phyloP scores from a whole-genome alignment of 2,329 filamentous ascomycete genomes.

The Lizonia empirigonia region DNA sequence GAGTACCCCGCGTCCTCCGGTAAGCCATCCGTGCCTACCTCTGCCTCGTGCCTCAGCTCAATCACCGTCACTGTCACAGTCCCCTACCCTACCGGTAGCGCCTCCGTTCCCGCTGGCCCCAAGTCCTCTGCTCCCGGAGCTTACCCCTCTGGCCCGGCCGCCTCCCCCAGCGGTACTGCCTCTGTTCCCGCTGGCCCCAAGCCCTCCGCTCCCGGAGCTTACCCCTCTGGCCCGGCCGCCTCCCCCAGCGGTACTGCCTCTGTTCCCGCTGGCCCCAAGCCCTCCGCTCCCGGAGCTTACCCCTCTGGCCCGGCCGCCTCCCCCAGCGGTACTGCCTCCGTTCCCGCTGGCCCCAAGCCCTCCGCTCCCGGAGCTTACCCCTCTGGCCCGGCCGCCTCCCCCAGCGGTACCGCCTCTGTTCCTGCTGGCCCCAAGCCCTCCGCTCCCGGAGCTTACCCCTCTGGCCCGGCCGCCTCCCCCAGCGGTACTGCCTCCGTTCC shows the following conservation, averaged over 20 bases:
- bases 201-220: too few relatives aligned
- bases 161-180: conserved; percentile 46
- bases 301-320: conserved; percentile 20
- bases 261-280: conserved; percentile 21
- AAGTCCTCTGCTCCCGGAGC: too few relatives aligned
- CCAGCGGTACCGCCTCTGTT: conserved; percentile 43
- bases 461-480: conserved; percentile 29
- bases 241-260: conserved; percentile 46
- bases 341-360: conserved; percentile 23
- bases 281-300: too few relatives aligned
- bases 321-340: conserved; percentile 45
- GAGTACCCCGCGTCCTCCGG: conserved; percentile 17
- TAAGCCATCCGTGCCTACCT: conserved; percentile 17
- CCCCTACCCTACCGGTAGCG: conserved; percentile 47
- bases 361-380: too few relatives aligned
- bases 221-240: conserved; percentile 16
- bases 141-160: conserved; percentile 11
- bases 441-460: too few relatives aligned
- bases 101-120: conserved; percentile 25
- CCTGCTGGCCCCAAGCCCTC: conserved; percentile 25
- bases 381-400: conserved; percentile 25
- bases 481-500: conserved; percentile 42
- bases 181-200: conserved; percentile 21
- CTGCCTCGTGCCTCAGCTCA: conserved; percentile 47
- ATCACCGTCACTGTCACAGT: conserved; percentile 53